These are phyloP conservation scores for Berberis vulgaris DNA, from an alignment of 164 flowering plant genomes.

Conservation along the genomic window DNA sequence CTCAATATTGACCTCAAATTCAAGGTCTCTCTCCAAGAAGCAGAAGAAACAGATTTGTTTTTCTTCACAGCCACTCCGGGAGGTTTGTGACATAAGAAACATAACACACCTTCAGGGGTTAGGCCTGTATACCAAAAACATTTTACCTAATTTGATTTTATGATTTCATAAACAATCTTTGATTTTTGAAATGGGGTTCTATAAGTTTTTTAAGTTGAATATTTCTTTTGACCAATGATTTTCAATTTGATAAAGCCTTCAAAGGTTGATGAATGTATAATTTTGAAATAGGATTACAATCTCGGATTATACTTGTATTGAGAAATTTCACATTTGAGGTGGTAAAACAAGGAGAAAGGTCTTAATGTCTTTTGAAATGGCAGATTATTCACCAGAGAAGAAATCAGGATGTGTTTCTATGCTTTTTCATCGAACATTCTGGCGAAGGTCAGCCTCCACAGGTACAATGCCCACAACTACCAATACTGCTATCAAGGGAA, in stretches of 20 bases:
- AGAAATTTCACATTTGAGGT: neutral
- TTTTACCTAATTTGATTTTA: neutral
- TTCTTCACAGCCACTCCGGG: slow-evolving; percentile 22
- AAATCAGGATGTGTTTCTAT: slow-evolving; percentile 41
- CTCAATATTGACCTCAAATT: no score
- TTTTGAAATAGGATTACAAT: neutral
- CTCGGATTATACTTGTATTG: neutral
- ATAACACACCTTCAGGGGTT: slow-evolving; percentile 10
- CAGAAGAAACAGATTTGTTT: slow-evolving; percentile 3
- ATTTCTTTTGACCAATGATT: neutral
- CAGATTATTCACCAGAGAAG: slow-evolving; percentile 34
- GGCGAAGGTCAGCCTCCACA: slow-evolving; percentile 45
- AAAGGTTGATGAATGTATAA: neutral
- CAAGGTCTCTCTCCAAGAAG: neutral
- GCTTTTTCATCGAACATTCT: slow-evolving; percentile 39
- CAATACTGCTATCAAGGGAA: slow-evolving; percentile 11
- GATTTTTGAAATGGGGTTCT: slow-evolving; percentile 1
- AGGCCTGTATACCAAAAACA: slow-evolving; percentile 3
- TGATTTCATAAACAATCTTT: slow-evolving; percentile 1
- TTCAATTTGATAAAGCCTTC: neutral
- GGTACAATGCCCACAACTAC: slow-evolving; percentile 24
- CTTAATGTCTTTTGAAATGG: slow-evolving; percentile 18
- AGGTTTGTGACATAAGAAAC: slow-evolving; percentile 3
- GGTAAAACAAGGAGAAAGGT: neutral
- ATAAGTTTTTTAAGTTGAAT: neutral